These are phyloP conservation scores for Myxozyma neotropica DNA, from an alignment of 805 yeast species.

Conservation along the genomic window DNA sequence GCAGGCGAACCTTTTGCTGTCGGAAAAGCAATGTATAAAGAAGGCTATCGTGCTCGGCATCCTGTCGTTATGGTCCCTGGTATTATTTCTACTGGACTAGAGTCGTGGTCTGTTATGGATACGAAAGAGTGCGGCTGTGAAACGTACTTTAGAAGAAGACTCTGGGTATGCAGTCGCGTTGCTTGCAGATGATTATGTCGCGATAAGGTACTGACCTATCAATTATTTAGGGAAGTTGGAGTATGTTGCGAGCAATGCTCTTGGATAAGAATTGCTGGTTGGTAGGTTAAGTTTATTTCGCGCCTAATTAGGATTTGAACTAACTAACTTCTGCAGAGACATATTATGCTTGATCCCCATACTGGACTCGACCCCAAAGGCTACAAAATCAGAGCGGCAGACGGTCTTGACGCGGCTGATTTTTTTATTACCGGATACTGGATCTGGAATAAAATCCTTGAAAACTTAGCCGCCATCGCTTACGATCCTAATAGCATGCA, in stretches of 20 bases:
- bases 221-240: slow-evolving; percentile 77
- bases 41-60: slow-evolving; percentile 58
- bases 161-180: slow-evolving; percentile 56
- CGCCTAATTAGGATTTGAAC: background rate
- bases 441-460: slow-evolving; percentile 97
- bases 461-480: slow-evolving; percentile 90
- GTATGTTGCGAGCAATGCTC: slow-evolving; percentile 90
- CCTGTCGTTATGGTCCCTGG: slow-evolving; percentile 94
- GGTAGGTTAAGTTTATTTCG: slow-evolving; percentile 20
- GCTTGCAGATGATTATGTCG: too few relatives aligned
- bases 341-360: slow-evolving; percentile 81
- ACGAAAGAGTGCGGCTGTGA: slow-evolving; percentile 79
- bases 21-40: slow-evolving; percentile 63
- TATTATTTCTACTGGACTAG: slow-evolving; percentile 91
- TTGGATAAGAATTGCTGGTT: slow-evolving; percentile 93
- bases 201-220: too few relatives aligned
- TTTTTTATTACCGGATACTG: slow-evolving; percentile 96
- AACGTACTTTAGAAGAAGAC: slow-evolving; percentile 81
- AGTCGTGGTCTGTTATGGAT: slow-evolving; percentile 85
- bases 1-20: slow-evolving; percentile 80
- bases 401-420: slow-evolving; percentile 96
- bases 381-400: slow-evolving; percentile 81
- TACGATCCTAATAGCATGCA: slow-evolving; percentile 89
- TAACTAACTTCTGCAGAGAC: slow-evolving; percentile 48
- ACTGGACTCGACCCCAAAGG: slow-evolving; percentile 93